Conservation (phyloP, 1,139 yeast species). For the Debaryomycetaceae sp. region DNA sequence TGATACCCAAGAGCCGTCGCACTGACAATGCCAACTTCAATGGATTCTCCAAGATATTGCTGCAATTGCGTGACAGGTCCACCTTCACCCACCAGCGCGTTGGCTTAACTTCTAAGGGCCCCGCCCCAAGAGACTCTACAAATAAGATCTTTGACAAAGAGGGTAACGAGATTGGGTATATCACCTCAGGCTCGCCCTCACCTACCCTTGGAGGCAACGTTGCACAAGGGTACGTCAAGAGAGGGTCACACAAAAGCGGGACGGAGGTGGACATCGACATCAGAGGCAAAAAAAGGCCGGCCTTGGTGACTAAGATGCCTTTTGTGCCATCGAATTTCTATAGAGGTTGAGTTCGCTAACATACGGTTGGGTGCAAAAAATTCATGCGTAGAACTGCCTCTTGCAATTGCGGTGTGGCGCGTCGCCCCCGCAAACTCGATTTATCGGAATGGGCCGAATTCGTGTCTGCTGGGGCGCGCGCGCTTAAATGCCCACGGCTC, state of each 20-base stretch:
- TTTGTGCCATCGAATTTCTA: conserved; percentile 73
- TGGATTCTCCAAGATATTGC: conserved; percentile 67
- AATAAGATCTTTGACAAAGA: conserved; percentile 56
- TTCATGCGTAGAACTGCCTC: no score
- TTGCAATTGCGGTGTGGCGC: no score
- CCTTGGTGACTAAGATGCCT: conserved; percentile 74
- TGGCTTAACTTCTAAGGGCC: conserved; percentile 72
- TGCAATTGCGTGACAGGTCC: conserved; percentile 65
- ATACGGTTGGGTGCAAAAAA: no score
- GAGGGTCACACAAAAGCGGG: conserved; percentile 71
- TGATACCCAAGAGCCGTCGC: conserved; percentile 79
- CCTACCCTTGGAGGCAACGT: conserved; percentile 85
- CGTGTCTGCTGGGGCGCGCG: not conserved
- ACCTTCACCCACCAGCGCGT: conserved; percentile 62
- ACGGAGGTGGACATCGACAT: conserved; percentile 71
- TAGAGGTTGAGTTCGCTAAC: no score
- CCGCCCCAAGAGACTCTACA: conserved; percentile 94
- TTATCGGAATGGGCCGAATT: not conserved
- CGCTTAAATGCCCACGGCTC: no score
- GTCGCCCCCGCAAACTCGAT: no score
- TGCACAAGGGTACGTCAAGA: conserved; percentile 85
- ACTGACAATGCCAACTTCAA: conserved; percentile 54
- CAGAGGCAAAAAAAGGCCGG: conserved; percentile 79
- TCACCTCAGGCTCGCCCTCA: conserved; percentile 88
- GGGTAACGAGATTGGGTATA: conserved; percentile 57